Percentiles rank a stretch among this genome's conserved stretches.
Evolutionary conservation across 2,329 filamentous ascomycete genomes (phyloP).

Genomic region (Aspergillus oerlinghausenensis): DNA sequence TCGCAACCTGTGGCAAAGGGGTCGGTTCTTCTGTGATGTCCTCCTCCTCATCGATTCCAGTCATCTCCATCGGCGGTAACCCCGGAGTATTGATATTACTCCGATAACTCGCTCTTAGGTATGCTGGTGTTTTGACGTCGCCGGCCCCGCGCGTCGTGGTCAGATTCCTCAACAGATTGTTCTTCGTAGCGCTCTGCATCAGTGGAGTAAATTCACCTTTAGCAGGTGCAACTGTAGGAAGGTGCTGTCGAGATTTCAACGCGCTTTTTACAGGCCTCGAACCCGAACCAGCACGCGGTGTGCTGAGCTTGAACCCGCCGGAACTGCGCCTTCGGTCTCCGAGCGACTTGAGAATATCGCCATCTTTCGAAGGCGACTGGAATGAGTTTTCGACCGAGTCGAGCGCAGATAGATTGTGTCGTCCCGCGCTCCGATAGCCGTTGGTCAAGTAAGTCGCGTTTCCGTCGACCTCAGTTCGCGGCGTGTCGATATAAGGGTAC

Average conservation of each 20-base stretch:
- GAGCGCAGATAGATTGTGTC: slow-evolving; percentile 48
- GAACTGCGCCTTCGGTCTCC: slow-evolving; percentile 55
- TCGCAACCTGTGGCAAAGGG: slow-evolving; percentile 68
- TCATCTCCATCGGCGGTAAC: slow-evolving; percentile 68
- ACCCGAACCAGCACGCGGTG: slow-evolving; percentile 66
- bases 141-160: slow-evolving; percentile 56
- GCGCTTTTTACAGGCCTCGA: slow-evolving; percentile 39
- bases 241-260: slow-evolving; percentile 66
- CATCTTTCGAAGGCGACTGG: slow-evolving; percentile 70
- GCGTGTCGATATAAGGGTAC: slow-evolving; percentile 72
- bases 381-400: slow-evolving; percentile 89
- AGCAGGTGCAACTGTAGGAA: slow-evolving; percentile 53
- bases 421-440: slow-evolving; percentile 53
- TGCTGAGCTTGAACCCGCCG: slow-evolving; percentile 58
- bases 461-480: slow-evolving; percentile 70
- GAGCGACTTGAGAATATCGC: slow-evolving; percentile 71
- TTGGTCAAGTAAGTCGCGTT: slow-evolving; percentile 76
- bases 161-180: slow-evolving; percentile 56
- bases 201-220: slow-evolving; percentile 88
- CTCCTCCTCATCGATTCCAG: slow-evolving; percentile 58
- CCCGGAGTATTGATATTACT: slow-evolving; percentile 70
- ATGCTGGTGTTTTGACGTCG: slow-evolving; percentile 64
- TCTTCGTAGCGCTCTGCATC: slow-evolving; percentile 72
- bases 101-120: slow-evolving; percentile 56
- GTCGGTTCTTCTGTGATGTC: slow-evolving; percentile 65